Base-by-base conservation (phyloP, 2,329 filamentous ascomycete genomes). In the Ascochyta pisi region DNA sequence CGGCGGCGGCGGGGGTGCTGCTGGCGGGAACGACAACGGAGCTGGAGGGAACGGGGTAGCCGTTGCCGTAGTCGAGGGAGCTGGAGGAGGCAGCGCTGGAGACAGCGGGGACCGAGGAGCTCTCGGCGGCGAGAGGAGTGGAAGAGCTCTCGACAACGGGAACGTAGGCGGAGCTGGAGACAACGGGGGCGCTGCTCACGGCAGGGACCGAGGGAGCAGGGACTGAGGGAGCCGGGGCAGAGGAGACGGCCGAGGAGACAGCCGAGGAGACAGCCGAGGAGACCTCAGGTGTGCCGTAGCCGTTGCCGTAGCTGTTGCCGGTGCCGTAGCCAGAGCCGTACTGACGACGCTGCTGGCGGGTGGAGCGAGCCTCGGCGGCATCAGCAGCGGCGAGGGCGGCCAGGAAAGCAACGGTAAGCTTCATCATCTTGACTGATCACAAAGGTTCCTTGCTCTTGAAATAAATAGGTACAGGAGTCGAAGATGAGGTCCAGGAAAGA, bases 401-500 rank as follows among this genome's bases (percentile, higher is more conserved):
- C 49, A 72, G 61, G 65, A 72, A 72, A 49, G 69, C 64, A 59
- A 72, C 61, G 5, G 69, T 72, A 52, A 71, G 67, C 67, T 72
- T 72, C 69, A 71, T 71, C 37, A 61, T 67, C 62, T 55, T 46
- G 60, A 57, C 50, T 49, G 53, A 61, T 56, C 38, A 45, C 24
- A 50, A 54, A 49, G 45, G 50, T 61, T 69, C 63, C 53, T 68
- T 64, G 68, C 49, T 71, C 58, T 70, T 69, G 44, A 62, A 57
- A 38, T 44, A 33, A 39, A 40, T 23, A 45, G 34, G 56, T 50
- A 42, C 57, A n/a, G 42, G 13, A 31, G 57, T 57, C 60, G 66
- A 65, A 72, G 66, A 53, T 66, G 61, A 54, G 54, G 63, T 63
- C 67, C 68, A 68, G 69, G 68, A 76, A 74, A 59, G 73, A 76